These are phyloP conservation scores for Yamadazyma pseudoaaseri DNA, from an alignment of 1,139 yeast species.

Conservation along the genomic window DNA sequence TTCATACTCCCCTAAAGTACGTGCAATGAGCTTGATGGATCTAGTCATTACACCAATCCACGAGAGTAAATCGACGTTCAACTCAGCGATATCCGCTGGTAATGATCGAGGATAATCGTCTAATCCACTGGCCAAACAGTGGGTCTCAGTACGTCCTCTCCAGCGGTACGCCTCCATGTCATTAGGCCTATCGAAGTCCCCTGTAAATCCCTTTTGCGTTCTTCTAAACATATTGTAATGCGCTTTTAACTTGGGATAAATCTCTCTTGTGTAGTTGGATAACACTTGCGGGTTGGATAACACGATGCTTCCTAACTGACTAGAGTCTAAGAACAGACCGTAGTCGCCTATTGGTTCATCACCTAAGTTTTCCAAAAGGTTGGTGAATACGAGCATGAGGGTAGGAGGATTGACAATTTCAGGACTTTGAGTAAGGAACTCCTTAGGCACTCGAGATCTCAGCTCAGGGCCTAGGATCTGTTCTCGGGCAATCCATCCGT, in stretches of 20 bases:
- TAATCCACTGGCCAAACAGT: slow-evolving; percentile 88
- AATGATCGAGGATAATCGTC: slow-evolving; percentile 93
- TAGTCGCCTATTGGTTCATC: slow-evolving; percentile 22
- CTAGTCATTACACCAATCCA: slow-evolving; percentile 95
- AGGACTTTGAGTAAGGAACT: slow-evolving; percentile 84
- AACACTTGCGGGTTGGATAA: slow-evolving; percentile 62
- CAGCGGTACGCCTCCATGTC: slow-evolving; percentile 75
- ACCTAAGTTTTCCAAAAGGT: slow-evolving; percentile 50
- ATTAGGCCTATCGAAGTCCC: slow-evolving; percentile 68
- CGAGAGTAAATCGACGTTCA: slow-evolving; percentile 82
- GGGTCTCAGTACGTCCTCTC: slow-evolving; percentile 87
- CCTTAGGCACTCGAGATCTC: slow-evolving; percentile 82
- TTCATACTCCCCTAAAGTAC: slow-evolving; percentile 52
- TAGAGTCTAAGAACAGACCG: slow-evolving; percentile 12
- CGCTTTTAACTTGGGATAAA: slow-evolving; percentile 72
- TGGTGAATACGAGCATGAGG: slow-evolving; percentile 73
- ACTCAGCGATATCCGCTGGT: slow-evolving; percentile 82
- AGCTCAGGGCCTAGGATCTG: slow-evolving; percentile 93
- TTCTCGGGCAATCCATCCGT: slow-evolving; percentile 97
- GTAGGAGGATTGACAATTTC: slow-evolving; percentile 97
- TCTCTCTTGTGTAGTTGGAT: slow-evolving; percentile 55
- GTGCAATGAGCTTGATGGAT: slow-evolving; percentile 75
- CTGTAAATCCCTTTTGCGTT: slow-evolving; percentile 74
- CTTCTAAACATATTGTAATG: slow-evolving; percentile 86
- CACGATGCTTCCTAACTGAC: slow-evolving; percentile 48